Evolutionary conservation across 129 eudicot species (phyloP), one percentile per base, ranked within the genome.

Genomic region (Cynara cardunculus): DNA sequence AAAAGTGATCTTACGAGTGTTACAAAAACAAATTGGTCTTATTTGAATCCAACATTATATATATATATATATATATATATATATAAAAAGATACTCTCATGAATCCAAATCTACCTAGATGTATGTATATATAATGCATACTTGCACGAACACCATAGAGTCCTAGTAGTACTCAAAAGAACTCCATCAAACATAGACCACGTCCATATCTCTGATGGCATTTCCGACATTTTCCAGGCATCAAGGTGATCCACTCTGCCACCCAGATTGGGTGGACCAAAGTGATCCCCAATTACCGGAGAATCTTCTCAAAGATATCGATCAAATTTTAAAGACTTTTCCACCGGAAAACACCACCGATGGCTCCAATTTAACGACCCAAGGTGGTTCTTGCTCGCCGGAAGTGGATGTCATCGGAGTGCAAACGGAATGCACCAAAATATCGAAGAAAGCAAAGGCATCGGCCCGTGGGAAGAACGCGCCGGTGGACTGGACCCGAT

Each of bases 401-500:
- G n/a, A n/a, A n/a, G n/a, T n/a, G n/a, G n/a, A n/a, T n/a, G n/a
- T n/a, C n/a, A n/a, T n/a, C n/a, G n/a, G n/a, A n/a, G n/a, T n/a
- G n/a, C n/a, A n/a, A n/a, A n/a, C n/a, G n/a, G 21, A 74, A 26
- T 8, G 80, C 28, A 32, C n/a, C 25, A 81, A 81, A 53, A 11
- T 22, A 5, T 41, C 61, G 3, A 81, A 66, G 75, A 75, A 65
- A 49, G n/a, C n/a, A n/a, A 81, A 46, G 25, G 18, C 25, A 13
- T 30, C 84, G 25, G 70, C 73, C 2, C 59, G 75, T 69, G 78
- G 24, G 12, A 74, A 21, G 21, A 53, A 81, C 25, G 66, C 74
- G 27, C 87, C 78, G 59, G 69, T 41, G 1, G 88, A 86, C 34
- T 79, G 86, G 77, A 83, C 84, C 34, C 72, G 87, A 73, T 86